phyloP scores from a whole-genome alignment of 1,139 yeast species.

The Keqinozyma sinolaborantium region DNA sequence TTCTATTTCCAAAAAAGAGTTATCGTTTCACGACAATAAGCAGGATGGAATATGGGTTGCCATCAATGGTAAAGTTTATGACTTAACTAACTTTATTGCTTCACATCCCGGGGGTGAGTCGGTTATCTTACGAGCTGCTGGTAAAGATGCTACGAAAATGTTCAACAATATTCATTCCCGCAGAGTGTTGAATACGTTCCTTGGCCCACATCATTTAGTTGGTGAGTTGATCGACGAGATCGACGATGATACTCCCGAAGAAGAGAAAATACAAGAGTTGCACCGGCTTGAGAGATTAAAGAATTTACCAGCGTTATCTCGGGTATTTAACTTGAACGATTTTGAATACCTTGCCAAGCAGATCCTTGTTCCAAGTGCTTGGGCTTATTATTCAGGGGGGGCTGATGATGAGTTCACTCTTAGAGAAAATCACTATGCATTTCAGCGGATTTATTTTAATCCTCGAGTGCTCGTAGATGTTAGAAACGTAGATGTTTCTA shows the following conservation, averaged over 20 bases:
- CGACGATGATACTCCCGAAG: constrained; percentile 3
- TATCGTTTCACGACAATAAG: constrained; percentile 9
- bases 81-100: constrained; percentile 15
- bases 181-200: constrained; percentile 5
- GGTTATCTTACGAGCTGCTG: constrained; percentile 17
- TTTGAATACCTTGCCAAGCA: constrained; percentile 75
- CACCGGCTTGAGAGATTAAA: constrained; percentile 1
- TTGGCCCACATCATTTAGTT: constrained; percentile 4
- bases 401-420: constrained; percentile 84
- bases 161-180: constrained; percentile 9
- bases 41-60: constrained; percentile 19
- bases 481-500: constrained; percentile 41
- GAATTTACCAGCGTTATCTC: constrained; percentile 46
- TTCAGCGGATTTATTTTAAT: constrained; percentile 74
- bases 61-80: constrained; percentile 18
- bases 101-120: constrained; percentile 20
- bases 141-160: constrained; percentile 16
- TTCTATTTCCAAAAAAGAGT: constrained; percentile 5
- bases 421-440: constrained; percentile 82
- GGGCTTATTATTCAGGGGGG: constrained; percentile 86
- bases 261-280: background rate
- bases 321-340: constrained; percentile 60
- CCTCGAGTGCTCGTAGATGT: constrained; percentile 74
- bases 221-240: constrained; percentile 4
- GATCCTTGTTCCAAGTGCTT: constrained; percentile 64